Evolutionary conservation across 345 rosid species (phyloP).

Genomic region (Acer campestre): DNA sequence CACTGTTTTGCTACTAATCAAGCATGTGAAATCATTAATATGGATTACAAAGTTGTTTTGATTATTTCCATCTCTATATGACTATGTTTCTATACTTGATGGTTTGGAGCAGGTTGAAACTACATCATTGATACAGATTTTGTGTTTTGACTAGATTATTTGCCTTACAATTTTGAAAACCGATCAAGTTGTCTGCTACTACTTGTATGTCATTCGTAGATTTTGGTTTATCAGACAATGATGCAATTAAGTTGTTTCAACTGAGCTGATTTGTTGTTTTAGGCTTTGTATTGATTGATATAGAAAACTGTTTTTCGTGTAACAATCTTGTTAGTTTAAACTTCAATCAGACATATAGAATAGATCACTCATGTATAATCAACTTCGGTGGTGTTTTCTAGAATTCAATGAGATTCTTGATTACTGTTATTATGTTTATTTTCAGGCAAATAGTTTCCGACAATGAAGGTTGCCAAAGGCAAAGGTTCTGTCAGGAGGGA

Average conservation of each 20-base stretch:
- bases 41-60: neutral
- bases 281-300: neutral
- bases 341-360: neutral
- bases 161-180: neutral
- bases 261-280: neutral
- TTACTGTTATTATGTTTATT: slow-evolving; percentile 4
- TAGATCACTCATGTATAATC: neutral
- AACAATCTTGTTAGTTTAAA: too few relatives aligned
- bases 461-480: slow-evolving; percentile 48
- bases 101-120: neutral
- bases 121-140: neutral
- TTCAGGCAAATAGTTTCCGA: slow-evolving; percentile 22
- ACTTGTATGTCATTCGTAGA: too few relatives aligned
- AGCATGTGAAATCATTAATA: neutral
- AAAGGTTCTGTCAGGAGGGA: slow-evolving; percentile 43
- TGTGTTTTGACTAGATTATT: neutral
- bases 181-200: neutral
- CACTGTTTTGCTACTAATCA: neutral
- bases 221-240: too few relatives aligned
- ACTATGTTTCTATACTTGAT: neutral
- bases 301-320: neutral
- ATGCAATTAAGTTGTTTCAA: neutral
- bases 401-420: neutral
- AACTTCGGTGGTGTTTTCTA: neutral
- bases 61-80: neutral